Percentiles rank a stretch among this genome's conserved stretches.
These are phyloP conservation scores for Carex littledalei DNA, from an alignment of 176 grass and related monocot species.

Conservation along the genomic window DNA sequence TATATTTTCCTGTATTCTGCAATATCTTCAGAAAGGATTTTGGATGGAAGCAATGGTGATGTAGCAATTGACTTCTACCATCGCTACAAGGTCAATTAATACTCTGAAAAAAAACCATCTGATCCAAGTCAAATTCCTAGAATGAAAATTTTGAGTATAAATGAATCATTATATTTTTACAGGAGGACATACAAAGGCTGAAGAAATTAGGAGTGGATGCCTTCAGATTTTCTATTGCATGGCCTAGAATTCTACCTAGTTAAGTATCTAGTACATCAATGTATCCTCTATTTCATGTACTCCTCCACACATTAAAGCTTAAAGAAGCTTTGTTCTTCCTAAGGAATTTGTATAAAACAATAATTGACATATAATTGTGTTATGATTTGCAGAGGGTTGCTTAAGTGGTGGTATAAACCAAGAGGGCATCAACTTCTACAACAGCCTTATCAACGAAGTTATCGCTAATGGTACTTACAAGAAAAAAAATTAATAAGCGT, in stretches of 20 bases:
- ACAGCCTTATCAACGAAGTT: slow-evolving; percentile 55
- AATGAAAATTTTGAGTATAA: neutral
- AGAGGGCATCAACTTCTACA: slow-evolving; percentile 63
- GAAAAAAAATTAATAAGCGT: neutral
- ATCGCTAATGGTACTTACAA: slow-evolving; percentile 32
- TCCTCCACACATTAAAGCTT: neutral
- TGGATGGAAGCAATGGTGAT: slow-evolving; percentile 42
- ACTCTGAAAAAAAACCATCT: neutral
- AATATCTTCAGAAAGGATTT: slow-evolving; percentile 42
- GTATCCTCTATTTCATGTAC: neutral
- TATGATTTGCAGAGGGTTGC: slow-evolving; percentile 35
- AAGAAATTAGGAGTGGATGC: slow-evolving; percentile 14
- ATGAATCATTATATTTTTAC: neutral
- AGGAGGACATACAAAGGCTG: slow-evolving; percentile 21
- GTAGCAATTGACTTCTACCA: slow-evolving; percentile 55
- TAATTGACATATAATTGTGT: neutral
- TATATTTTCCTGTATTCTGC: neutral
- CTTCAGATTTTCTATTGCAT: slow-evolving; percentile 20
- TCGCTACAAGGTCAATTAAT: slow-evolving; percentile 46
- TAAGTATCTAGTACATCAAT: neutral
- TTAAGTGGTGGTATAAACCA: slow-evolving; percentile 59
- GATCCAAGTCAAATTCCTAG: neutral
- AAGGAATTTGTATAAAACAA: neutral
- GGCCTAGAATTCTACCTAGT: slow-evolving; percentile 21
- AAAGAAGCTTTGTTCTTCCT: neutral